Conservation (phyloP, 73 alveolate species). For the Stentor roeselii region DNA sequence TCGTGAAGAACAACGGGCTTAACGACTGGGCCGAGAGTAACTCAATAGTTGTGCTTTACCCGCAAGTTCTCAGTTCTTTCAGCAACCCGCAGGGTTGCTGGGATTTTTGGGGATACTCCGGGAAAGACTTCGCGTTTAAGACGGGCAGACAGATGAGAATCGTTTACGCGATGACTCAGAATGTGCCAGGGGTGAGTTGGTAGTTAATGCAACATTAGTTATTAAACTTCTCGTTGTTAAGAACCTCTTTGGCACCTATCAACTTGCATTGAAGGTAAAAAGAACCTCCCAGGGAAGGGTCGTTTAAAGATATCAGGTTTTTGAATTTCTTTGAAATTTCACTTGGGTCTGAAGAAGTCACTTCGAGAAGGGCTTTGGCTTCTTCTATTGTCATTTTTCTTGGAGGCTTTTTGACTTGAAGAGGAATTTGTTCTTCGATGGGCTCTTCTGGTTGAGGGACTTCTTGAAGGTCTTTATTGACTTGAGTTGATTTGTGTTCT, state of each 20-base stretch:
- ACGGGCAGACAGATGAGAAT: conserved; percentile 43
- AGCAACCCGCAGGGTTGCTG: conserved; percentile 60
- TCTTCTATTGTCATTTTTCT: neutral
- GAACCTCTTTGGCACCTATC: neutral
- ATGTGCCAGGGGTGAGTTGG: conserved; percentile 18
- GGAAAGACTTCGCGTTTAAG: conserved; percentile 36
- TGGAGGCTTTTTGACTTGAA: too few species aligned
- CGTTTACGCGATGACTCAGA: conserved; percentile 29
- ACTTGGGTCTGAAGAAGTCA: neutral
- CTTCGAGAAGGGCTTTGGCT: neutral
- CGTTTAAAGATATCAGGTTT: neutral
- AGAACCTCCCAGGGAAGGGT: neutral
- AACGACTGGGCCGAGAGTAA: conserved; percentile 50
- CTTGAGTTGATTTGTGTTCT: neutral
- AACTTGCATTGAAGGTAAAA: neutral
- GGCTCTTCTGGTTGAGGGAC: neutral
- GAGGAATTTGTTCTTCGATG: too few species aligned
- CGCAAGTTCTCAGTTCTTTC: conserved; percentile 37
- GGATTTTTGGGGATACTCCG: conserved; percentile 70
- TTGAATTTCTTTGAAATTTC: neutral
- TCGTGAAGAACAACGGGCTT: conserved; percentile 36
- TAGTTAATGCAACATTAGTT: neutral
- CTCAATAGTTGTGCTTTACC: conserved; percentile 46
- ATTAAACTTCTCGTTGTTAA: too few species aligned
- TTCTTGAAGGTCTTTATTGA: neutral